phyloP scores from a whole-genome alignment of 148 eudicot genomes.

The Rheum nobile region DNA sequence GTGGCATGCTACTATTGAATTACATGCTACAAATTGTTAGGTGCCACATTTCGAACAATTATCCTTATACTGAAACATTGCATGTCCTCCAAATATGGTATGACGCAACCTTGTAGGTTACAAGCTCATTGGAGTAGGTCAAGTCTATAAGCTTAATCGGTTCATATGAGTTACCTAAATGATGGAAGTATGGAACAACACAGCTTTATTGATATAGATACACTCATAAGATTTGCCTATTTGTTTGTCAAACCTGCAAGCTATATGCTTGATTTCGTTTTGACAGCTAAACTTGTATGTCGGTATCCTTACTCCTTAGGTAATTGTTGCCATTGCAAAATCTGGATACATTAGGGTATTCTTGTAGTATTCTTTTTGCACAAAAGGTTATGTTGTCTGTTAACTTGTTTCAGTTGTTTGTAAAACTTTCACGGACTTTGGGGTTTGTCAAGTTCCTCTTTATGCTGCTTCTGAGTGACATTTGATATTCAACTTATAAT shows the following conservation, averaged over 20 bases:
- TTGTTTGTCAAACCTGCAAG: background rate
- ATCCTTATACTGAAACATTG: background rate
- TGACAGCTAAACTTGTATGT: background rate
- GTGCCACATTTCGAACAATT: background rate
- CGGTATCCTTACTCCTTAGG: background rate
- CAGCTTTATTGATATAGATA: background rate
- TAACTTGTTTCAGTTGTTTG: background rate
- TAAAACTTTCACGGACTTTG: background rate
- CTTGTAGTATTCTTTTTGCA: background rate
- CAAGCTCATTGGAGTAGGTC: background rate
- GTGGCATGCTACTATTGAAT: background rate
- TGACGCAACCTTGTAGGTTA: background rate
- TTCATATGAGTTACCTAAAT: background rate
- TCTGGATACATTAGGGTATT: background rate
- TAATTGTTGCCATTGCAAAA: background rate
- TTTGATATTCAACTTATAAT: background rate
- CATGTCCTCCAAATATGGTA: background rate
- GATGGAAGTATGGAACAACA: background rate
- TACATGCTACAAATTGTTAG: background rate
- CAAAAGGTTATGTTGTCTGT: background rate
- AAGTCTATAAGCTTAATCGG: background rate
- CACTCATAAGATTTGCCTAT: too few species aligned
- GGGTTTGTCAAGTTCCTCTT: background rate
- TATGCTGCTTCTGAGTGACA: background rate
- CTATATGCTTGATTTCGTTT: background rate